These are phyloP conservation scores for Coelastrella sp. DNA, from an alignment of 139 green algal species.

Conservation along the genomic window DNA sequence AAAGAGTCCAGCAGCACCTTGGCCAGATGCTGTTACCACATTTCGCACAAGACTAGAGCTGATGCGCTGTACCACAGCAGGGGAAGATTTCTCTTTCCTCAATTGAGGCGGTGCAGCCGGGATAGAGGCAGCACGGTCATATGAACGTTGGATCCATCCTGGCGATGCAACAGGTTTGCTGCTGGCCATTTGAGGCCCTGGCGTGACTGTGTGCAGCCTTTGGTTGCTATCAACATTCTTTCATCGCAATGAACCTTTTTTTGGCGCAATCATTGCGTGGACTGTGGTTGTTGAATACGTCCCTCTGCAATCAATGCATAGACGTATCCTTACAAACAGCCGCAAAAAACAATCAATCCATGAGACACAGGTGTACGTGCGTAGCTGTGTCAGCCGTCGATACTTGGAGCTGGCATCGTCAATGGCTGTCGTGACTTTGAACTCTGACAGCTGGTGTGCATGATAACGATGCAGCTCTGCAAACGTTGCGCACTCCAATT, in stretches of 20 bases:
- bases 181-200: neutral
- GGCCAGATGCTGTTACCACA: slow-evolving; percentile 20
- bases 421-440: neutral
- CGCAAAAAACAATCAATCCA: too few relatives aligned
- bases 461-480: too few relatives aligned
- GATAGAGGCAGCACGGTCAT: neutral
- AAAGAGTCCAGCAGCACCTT: slow-evolving; percentile 3
- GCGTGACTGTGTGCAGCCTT: neutral
- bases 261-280: neutral
- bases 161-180: neutral
- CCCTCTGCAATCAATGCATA: too few relatives aligned
- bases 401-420: neutral
- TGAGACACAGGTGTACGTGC: too few relatives aligned
- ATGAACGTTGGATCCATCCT: neutral
- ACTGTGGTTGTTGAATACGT: neutral
- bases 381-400: too few relatives aligned
- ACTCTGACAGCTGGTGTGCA: neutral
- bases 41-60: neutral
- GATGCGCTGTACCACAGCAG: slow-evolving; percentile 7
- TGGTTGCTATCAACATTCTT: too few relatives aligned
- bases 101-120: neutral
- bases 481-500: too few relatives aligned
- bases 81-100: slow-evolving; percentile 3
- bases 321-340: too few relatives aligned
- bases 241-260: too few relatives aligned